Evolutionary conservation across 129 eudicot genomes (phyloP).

Genomic region (Flaveria sonorensis): DNA sequence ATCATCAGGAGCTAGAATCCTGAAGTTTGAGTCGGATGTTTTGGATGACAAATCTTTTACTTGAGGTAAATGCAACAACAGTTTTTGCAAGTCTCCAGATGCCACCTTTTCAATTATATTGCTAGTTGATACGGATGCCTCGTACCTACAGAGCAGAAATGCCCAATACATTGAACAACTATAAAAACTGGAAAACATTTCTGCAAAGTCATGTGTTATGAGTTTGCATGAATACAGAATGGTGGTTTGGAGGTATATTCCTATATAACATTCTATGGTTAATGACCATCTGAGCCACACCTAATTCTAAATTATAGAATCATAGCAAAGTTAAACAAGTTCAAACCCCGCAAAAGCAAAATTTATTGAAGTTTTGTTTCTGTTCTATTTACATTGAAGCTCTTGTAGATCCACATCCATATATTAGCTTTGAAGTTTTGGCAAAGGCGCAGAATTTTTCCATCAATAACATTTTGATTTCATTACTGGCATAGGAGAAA

Average conservation of each 20-base stretch:
- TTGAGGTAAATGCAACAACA: slow-evolving; percentile 58
- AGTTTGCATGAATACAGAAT: not conserved
- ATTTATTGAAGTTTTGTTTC: not conserved
- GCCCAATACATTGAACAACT: not conserved
- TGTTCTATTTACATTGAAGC: not conserved
- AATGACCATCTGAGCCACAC: not conserved
- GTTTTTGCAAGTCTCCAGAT: slow-evolving; percentile 72
- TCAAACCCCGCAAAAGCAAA: slow-evolving; percentile 3
- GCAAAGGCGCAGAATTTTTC: not conserved
- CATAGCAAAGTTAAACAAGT: slow-evolving; percentile 16
- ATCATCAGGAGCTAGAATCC: slow-evolving; percentile 53
- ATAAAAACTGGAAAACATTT: not conserved
- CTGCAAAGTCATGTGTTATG: not conserved
- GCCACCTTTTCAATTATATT: slow-evolving; percentile 56
- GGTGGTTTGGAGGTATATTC: slow-evolving; percentile 9
- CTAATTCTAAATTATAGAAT: not conserved
- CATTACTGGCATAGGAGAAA: slow-evolving; percentile 10
- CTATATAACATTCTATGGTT: not conserved
- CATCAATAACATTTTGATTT: slow-evolving; percentile 1
- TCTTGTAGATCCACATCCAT: slow-evolving; percentile 1
- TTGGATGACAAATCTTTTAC: slow-evolving; percentile 54
- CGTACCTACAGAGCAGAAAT: slow-evolving; percentile 55
- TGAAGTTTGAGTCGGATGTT: slow-evolving; percentile 62
- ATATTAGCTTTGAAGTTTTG: slow-evolving; percentile 7
- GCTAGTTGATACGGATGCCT: slow-evolving; percentile 48